Evolutionary conservation across 2,329 filamentous ascomycete genomes (phyloP).

Genomic region (Neocucurbitaria cava): DNA sequence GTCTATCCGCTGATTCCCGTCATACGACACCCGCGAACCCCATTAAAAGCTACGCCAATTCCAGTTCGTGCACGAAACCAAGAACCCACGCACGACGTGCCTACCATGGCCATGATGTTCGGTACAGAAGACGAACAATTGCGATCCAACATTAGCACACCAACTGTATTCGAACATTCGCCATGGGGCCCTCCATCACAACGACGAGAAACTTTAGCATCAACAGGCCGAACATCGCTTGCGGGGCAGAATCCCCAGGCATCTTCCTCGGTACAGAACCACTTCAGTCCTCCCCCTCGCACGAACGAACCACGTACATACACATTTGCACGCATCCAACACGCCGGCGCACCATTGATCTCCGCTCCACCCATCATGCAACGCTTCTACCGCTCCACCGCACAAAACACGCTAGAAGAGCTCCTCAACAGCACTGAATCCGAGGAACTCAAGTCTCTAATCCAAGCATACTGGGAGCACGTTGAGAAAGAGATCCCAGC

Average conservation of each 20-base stretch:
- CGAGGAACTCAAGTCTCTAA: not conserved
- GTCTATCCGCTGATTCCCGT: not conserved
- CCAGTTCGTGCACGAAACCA: not conserved
- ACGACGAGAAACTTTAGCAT: not conserved
- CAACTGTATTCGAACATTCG: not conserved
- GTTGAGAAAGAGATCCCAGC: not conserved
- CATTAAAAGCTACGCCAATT: too few relatives aligned
- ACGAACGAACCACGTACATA: not conserved
- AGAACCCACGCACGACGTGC: not conserved
- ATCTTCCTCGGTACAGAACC: not conserved
- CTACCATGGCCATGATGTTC: not conserved
- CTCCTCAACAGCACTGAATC: not conserved
- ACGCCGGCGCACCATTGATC: not conserved
- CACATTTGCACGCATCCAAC: not conserved
- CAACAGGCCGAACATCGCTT: not conserved
- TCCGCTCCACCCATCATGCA: not conserved
- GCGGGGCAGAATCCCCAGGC: not conserved
- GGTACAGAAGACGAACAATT: not conserved
- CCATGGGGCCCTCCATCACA: not conserved
- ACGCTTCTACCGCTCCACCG: not conserved
- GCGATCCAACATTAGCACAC: not conserved
- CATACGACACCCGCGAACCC: not conserved
- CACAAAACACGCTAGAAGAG: not conserved
- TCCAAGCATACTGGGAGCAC: not conserved
- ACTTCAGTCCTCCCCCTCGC: not conserved